Base-by-base conservation (phyloP, 164 flowering plant species). In the Annona cherimola region DNA sequence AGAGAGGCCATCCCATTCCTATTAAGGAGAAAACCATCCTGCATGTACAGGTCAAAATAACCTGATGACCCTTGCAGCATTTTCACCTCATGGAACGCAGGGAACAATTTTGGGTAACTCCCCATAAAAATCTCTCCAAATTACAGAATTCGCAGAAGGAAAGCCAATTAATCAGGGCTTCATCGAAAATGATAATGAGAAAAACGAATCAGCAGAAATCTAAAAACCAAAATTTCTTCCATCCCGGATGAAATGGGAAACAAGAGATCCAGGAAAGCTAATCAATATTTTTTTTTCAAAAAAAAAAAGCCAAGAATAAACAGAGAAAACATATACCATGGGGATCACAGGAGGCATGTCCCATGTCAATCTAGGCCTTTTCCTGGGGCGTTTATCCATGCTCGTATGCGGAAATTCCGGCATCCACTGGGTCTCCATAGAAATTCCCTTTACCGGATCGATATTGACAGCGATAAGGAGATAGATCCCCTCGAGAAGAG, bases 321-420 rank as follows among this genome's bases (percentile, higher is more conserved):
- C 2, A 42, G 63, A 45, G 66, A 77, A 67, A 19, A 45, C 9
- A 50, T 9, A 14, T 60, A 84, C 89, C 87, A 76, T 84, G 69
- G 81, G 91, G 76, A 79, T 63, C 50, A 82, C 84, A 73, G 90
- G 94, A 5, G 90, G 86, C 74, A 86, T 74, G 63, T 90, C 97
- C 95, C 97, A 92, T 1, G 89, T 79, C 60, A 92, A 81, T 43
- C 97, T 83, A 57, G 88, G 86, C 57, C 88, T 79, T 73, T 92
- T 92, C 67, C 93, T 81, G 2, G 95, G 97, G 18, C 95, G 88
- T 68, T 83, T 87, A 62, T 89, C 95, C 88, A 86, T 86, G 73
- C 79, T 87, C 39, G 77, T 81, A 45, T 85, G 90, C 0, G 90
- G 88, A 61, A 86, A 85, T 35, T 89, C 97, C 9, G 83, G 76